These are phyloP conservation scores for Boletus edulis DNA, from an alignment of 768 basidiomycete species.

Conservation along the genomic window DNA sequence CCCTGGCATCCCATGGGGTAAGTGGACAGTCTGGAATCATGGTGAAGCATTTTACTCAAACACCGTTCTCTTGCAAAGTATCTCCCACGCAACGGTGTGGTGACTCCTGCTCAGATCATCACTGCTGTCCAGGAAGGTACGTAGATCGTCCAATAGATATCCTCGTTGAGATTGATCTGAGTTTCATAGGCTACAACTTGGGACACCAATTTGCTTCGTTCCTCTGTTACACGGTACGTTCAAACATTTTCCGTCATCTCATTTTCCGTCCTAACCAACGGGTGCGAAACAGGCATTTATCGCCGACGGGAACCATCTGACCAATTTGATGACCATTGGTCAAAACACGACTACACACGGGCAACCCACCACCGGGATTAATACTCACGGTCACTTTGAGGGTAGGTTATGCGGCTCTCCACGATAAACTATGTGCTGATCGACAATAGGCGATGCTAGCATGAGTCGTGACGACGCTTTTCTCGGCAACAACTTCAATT, in stretches of 20 bases:
- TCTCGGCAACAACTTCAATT: slow-evolving; percentile 18
- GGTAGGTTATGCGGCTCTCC: not conserved
- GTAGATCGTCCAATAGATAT: not conserved
- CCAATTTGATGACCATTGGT: slow-evolving; percentile 25
- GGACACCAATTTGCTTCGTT: slow-evolving; percentile 15
- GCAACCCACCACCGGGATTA: slow-evolving; percentile 11
- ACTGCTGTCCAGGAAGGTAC: slow-evolving; percentile 19
- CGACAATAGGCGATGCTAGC: slow-evolving; percentile 18
- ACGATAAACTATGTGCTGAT: too few species aligned
- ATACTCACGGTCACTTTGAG: slow-evolving; percentile 21
- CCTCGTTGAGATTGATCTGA: not conserved
- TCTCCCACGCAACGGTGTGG: slow-evolving; percentile 11
- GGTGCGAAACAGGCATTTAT: slow-evolving; percentile 2
- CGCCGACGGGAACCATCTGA: slow-evolving; percentile 25
- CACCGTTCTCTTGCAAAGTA: slow-evolving; percentile 6
- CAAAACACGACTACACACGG: slow-evolving; percentile 11
- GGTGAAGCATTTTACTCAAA: not conserved
- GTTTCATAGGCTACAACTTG: slow-evolving; percentile 20
- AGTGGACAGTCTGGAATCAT: not conserved
- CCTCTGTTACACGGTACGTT: slow-evolving; percentile 14
- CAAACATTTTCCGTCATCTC: too few species aligned
- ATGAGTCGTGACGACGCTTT: slow-evolving; percentile 21
- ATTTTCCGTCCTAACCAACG: not conserved
- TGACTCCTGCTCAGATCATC: slow-evolving; percentile 21
- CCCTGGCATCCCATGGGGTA: slow-evolving; percentile 23